These are phyloP conservation scores for Aspergillus sp. DNA, from an alignment of 2,329 filamentous ascomycete genomes.

Conservation along the genomic window DNA sequence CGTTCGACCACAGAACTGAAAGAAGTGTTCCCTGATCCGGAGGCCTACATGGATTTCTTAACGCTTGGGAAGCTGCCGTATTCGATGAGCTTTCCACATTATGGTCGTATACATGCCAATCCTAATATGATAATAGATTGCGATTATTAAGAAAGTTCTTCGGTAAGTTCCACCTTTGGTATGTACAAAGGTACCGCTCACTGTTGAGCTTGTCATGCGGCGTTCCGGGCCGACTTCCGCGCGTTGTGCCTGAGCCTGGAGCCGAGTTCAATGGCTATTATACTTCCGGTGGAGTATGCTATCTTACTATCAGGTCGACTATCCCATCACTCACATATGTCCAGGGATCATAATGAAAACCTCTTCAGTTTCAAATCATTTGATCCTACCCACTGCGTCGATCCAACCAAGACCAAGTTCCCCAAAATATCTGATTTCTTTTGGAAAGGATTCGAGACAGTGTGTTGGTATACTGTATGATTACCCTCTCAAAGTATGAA, in stretches of 20 bases:
- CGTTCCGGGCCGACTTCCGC: constrained; percentile 25
- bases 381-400: constrained; percentile 29
- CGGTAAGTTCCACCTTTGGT: constrained; percentile 14
- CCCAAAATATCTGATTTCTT: constrained; percentile 30
- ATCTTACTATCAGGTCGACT: too few relatives aligned
- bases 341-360: constrained; percentile 18
- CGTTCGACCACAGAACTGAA: constrained; percentile 21
- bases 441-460: constrained; percentile 27
- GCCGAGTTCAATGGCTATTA: constrained; percentile 24
- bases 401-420: constrained; percentile 8
- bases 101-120: not conserved
- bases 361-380: constrained; percentile 29
- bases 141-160: constrained; percentile 30
- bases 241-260: constrained; percentile 24
- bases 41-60: constrained; percentile 16
- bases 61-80: constrained; percentile 30
- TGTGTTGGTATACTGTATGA: constrained; percentile 29
- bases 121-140: constrained; percentile 14
- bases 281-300: constrained; percentile 22
- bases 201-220: constrained; percentile 18
- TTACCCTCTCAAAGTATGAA: too few relatives aligned
- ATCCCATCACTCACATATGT: constrained; percentile 1
- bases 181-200: not conserved
- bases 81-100: constrained; percentile 13
- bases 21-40: constrained; percentile 21